Conservation (phyloP, 2,329 filamentous ascomycete species). For the Fragosphaeria purpurea region DNA sequence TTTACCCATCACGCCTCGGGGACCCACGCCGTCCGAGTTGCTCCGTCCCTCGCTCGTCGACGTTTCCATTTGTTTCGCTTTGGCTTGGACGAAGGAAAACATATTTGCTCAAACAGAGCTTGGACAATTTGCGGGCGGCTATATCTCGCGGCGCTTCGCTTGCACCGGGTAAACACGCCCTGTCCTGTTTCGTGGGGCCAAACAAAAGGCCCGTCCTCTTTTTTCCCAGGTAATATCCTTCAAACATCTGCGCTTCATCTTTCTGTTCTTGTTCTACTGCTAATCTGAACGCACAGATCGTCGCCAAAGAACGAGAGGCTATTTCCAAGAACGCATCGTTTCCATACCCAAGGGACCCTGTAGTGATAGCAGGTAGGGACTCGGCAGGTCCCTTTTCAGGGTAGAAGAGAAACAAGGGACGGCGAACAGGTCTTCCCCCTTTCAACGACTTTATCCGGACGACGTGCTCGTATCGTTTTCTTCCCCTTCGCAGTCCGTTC, state of each 20-base stretch:
- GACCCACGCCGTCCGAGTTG: no score
- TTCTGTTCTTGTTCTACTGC: background rate
- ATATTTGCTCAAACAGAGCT: no score
- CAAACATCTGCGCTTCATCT: conserved; percentile 1
- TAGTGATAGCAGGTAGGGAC: no score
- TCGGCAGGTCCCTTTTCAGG: no score
- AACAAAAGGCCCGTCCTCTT: background rate
- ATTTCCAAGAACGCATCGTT: no score
- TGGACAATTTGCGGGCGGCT: no score
- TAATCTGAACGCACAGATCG: background rate
- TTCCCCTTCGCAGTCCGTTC: background rate
- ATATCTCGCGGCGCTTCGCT: background rate
- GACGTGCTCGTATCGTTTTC: background rate
- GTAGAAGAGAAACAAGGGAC: no score
- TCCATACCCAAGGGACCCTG: background rate
- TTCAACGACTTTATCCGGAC: conserved; percentile 1
- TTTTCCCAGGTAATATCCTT: background rate
- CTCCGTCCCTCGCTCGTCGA: no score
- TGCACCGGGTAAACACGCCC: background rate
- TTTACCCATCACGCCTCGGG: no score
- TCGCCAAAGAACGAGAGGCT: background rate
- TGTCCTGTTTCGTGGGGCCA: conserved; percentile 5
- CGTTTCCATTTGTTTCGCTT: no score
- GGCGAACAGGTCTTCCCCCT: no score
- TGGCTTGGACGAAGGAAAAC: no score